Conservation (phyloP, 352 stramenopile species). For the Phytopythium litorale region DNA sequence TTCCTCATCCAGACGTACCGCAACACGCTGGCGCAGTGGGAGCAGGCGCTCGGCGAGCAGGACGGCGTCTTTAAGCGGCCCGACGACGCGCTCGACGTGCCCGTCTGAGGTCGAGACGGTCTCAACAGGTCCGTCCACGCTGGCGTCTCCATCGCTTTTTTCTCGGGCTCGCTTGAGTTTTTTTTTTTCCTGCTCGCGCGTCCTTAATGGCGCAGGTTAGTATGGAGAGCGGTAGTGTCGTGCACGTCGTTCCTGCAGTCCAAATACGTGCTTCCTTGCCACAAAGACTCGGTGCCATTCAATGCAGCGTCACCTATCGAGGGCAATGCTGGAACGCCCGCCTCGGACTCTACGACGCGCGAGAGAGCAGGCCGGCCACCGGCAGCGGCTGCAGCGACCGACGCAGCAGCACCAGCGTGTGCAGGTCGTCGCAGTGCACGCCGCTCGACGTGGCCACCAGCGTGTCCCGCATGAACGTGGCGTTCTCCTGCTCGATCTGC, state of each 20-base stretch:
- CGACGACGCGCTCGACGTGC: conserved; percentile 38
- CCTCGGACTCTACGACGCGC: not conserved
- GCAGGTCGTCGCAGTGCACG: conserved; percentile 61
- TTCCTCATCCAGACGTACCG: conserved; percentile 76
- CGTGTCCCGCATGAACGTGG: conserved; percentile 45
- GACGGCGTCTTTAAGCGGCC: conserved; percentile 70
- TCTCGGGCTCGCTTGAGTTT: not conserved
- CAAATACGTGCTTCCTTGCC: conserved; percentile 5
- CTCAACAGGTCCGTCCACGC: conserved; percentile 11
- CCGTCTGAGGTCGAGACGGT: conserved; percentile 31
- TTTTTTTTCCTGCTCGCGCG: not conserved
- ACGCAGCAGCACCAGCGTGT: conserved; percentile 52
- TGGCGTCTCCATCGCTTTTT: conserved; percentile 2
- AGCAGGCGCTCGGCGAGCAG: conserved; percentile 58
- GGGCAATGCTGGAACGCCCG: too few species aligned
- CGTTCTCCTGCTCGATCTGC: conserved; percentile 70
- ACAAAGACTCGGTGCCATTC: not conserved
- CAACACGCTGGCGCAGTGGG: conserved; percentile 62
- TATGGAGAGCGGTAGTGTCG: conserved; percentile 1
- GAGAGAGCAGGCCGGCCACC: conserved; percentile 25
- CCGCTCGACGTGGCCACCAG: conserved; percentile 44
- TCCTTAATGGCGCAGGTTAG: not conserved
- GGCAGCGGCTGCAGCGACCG: conserved; percentile 37
- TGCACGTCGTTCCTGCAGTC: conserved; percentile 1
- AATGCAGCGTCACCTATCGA: not conserved